These are phyloP conservation scores for Astragalus glycyphyllos DNA, from an alignment of 306 rosid species.

Conservation along the genomic window DNA sequence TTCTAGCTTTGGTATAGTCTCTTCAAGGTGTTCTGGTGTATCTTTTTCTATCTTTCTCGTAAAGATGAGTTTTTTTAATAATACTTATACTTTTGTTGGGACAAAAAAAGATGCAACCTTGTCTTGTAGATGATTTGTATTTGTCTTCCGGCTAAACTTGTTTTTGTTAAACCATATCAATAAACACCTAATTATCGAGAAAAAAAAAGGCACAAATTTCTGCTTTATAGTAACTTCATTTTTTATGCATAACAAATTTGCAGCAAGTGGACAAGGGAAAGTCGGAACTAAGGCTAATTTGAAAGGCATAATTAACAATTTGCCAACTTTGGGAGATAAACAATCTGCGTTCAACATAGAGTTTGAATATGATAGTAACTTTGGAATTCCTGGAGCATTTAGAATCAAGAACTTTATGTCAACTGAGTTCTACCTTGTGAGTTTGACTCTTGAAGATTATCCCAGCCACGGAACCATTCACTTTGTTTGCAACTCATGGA, in stretches of 20 bases:
- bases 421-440: constrained; percentile 60
- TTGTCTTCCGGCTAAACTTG: too few relatives aligned
- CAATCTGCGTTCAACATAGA: constrained; percentile 50
- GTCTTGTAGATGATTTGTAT: too few relatives aligned
- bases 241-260: neutral
- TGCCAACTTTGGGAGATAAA: constrained; percentile 50
- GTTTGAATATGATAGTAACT: constrained; percentile 53
- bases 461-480: constrained; percentile 54
- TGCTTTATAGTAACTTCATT: too few relatives aligned
- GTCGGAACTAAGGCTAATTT: constrained; percentile 53
- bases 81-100: too few relatives aligned
- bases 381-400: constrained; percentile 74
- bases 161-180: too few relatives aligned
- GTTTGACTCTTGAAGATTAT: constrained; percentile 61
- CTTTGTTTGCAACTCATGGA: constrained; percentile 77
- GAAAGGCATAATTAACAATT: constrained; percentile 49
- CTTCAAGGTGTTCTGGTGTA: too few relatives aligned
- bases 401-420: constrained; percentile 51
- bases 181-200: too few relatives aligned
- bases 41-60: too few relatives aligned
- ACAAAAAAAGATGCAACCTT: too few relatives aligned
- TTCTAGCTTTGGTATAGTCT: too few relatives aligned
- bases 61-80: too few relatives aligned
- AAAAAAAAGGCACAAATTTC: too few relatives aligned
- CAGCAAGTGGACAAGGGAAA: constrained; percentile 57